A percentile compares a stretch with the other conserved stretches of the same genome.
Evolutionary conservation across 192 early-diverging fungal species (phyloP).

Genomic region (Chytriomyces hyalinus): DNA sequence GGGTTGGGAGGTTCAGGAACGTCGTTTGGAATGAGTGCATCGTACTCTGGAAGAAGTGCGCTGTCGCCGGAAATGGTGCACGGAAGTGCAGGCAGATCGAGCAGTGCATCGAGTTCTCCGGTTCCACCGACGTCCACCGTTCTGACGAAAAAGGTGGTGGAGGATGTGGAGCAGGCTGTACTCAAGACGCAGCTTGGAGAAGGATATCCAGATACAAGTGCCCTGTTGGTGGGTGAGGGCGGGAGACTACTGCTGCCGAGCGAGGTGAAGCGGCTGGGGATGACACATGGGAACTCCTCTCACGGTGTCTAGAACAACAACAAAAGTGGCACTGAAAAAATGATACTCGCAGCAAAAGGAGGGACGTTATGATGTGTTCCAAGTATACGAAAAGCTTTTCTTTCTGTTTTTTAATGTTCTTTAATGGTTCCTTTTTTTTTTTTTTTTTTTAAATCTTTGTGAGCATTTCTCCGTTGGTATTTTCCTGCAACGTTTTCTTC

Average conservation of each 20-base stretch:
- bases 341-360: too few relatives aligned
- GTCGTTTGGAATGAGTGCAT: background rate
- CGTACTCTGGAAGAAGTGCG: background rate
- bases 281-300: background rate
- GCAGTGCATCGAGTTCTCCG: background rate
- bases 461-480: too few relatives aligned
- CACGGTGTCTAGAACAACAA: too few relatives aligned
- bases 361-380: too few relatives aligned
- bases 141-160: background rate
- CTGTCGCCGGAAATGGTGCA: background rate
- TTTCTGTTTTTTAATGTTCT: too few relatives aligned
- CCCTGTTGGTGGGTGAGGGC: background rate
- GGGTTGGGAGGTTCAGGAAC: background rate
- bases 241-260: constrained; percentile 17
- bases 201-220: constrained; percentile 17
- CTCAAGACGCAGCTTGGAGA: constrained; percentile 9
- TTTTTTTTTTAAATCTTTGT: too few relatives aligned
- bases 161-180: constrained; percentile 1
- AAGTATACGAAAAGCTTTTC: too few relatives aligned
- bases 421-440: too few relatives aligned
- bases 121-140: background rate
- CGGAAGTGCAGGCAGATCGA: background rate
- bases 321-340: too few relatives aligned
- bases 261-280: constrained; percentile 4
- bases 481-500: too few relatives aligned